These are phyloP conservation scores for Kurtzmaniella quercitrusa DNA, from an alignment of 1,139 yeast species.

Conservation along the genomic window DNA sequence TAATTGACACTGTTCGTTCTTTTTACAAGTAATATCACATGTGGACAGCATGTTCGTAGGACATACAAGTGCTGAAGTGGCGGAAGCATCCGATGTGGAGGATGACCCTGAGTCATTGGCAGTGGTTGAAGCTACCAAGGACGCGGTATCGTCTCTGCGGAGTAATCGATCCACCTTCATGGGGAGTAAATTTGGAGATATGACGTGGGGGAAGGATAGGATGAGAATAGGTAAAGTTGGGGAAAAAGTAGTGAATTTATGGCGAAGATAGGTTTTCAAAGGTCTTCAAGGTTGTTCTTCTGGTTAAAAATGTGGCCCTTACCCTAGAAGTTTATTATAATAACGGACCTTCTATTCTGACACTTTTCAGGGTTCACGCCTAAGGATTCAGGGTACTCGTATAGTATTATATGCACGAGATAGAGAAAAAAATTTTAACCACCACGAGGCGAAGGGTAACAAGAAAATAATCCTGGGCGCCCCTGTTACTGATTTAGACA, in stretches of 20 bases:
- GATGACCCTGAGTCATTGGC: neutral
- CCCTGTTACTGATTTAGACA: neutral
- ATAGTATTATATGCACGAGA: neutral
- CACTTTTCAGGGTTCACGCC: neutral
- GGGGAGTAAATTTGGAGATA: neutral
- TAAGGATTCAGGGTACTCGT: neutral
- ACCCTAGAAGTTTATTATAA: neutral
- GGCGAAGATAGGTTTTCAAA: too few relatives aligned
- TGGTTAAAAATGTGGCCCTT: neutral
- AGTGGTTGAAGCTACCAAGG: neutral
- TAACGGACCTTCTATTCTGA: neutral
- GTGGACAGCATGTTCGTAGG: slow-evolving; percentile 24
- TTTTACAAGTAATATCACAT: slow-evolving; percentile 30
- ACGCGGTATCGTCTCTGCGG: neutral
- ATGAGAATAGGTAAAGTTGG: too few relatives aligned
- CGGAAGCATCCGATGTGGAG: neutral
- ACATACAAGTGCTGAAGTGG: slow-evolving; percentile 25
- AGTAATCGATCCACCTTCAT: neutral
- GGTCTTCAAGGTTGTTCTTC: neutral
- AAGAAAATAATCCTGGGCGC: neutral
- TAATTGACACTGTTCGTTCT: slow-evolving; percentile 49
- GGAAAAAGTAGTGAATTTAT: too few relatives aligned
- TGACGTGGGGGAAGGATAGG: too few relatives aligned
- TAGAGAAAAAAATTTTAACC: neutral
- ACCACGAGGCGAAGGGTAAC: neutral